Percentiles rank a stretch among this genome's conserved stretches.
Evolutionary conservation across 2,329 filamentous ascomycete species (phyloP).

Genomic region (Geoglossum cookeanum): DNA sequence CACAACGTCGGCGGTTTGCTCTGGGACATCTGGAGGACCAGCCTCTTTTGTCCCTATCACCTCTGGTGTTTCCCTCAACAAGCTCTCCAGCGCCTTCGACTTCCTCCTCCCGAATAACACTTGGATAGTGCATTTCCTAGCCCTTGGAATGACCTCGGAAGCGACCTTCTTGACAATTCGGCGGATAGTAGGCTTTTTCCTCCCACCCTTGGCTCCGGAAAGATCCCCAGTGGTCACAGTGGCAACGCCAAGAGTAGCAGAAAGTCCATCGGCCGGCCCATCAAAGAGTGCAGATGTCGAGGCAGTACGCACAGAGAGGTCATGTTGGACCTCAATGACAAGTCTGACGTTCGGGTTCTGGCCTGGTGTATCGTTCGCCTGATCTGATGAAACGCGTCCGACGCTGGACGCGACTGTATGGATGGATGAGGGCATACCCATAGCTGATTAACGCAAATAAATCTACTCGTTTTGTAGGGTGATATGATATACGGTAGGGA

Average conservation of each 20-base stretch:
- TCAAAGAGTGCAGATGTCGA: background rate
- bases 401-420: background rate
- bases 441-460: background rate
- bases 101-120: background rate
- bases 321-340: background rate
- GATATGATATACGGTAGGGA: background rate
- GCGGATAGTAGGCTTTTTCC: background rate
- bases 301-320: background rate
- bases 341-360: background rate
- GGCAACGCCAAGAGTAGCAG: background rate
- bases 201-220: background rate
- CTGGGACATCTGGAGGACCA: background rate
- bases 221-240: background rate
- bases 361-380: background rate
- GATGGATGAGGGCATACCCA: background rate
- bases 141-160: background rate
- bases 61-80: background rate
- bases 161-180: background rate
- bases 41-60: background rate
- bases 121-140: background rate
- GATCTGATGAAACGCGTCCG: background rate
- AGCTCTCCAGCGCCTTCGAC: background rate
- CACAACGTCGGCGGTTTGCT: background rate
- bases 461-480: background rate
- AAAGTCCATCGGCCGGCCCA: background rate